These are phyloP conservation scores for Cantharellus anzutake DNA, from an alignment of 768 basidiomycete genomes.

Conservation along the genomic window DNA sequence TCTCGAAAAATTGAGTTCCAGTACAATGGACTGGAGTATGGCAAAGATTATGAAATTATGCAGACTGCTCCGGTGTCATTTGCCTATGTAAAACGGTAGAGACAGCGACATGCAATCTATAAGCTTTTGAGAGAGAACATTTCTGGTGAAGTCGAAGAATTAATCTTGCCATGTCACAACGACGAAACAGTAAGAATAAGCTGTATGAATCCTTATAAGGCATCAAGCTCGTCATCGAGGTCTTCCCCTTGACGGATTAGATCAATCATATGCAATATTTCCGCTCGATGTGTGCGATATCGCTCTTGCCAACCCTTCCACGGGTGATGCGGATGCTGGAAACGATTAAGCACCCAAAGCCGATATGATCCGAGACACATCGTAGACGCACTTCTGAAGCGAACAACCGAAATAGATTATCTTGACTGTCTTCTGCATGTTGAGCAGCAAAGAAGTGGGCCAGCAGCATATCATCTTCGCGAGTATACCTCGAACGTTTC, in stretches of 20 bases:
- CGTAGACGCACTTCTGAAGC: slow-evolving; percentile 36
- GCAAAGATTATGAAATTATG: too few relatives aligned
- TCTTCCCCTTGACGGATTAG: slow-evolving; percentile 36
- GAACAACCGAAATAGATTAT: slow-evolving; percentile 70
- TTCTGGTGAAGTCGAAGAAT: too few relatives aligned
- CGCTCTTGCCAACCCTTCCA: slow-evolving; percentile 95
- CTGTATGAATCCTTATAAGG: too few relatives aligned
- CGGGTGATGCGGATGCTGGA: slow-evolving; percentile 68
- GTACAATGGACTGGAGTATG: too few relatives aligned
- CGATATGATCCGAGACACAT: slow-evolving; percentile 2
- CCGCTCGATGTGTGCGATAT: slow-evolving; percentile 39
- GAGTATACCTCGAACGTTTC: slow-evolving; percentile 78
- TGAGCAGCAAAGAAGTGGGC: slow-evolving; percentile 55
- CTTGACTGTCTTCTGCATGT: slow-evolving; percentile 54
- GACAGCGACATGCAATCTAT: too few relatives aligned
- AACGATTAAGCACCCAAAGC: not conserved
- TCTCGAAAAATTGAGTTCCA: too few relatives aligned
- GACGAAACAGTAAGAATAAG: too few relatives aligned
- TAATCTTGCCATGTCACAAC: too few relatives aligned
- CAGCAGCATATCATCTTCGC: slow-evolving; percentile 57
- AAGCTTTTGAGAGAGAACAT: too few relatives aligned
- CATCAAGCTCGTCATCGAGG: not conserved
- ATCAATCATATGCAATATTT: slow-evolving; percentile 35
- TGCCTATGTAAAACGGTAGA: too few relatives aligned
- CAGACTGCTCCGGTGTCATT: too few relatives aligned